Evolutionary conservation across 2,329 filamentous ascomycete genomes (phyloP).

Genomic region (Botrytis fragariae): DNA sequence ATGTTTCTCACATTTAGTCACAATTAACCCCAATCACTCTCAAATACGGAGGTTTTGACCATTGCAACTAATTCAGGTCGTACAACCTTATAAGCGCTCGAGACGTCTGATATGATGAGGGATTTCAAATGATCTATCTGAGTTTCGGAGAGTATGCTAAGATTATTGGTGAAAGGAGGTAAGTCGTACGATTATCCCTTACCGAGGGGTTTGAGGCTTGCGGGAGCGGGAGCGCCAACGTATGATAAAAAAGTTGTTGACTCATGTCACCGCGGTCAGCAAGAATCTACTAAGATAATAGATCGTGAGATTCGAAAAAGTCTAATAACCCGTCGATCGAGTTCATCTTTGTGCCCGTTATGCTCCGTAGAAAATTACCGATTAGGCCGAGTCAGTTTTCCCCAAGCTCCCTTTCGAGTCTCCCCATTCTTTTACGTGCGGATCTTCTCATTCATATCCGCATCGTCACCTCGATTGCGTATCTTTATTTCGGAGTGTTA

Average conservation of each 20-base stretch:
- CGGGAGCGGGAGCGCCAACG: constrained; percentile 18
- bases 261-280: constrained; percentile 13
- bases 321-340: not conserved
- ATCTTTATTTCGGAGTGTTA: not conserved
- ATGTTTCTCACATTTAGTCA: not conserved
- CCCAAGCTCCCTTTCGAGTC: not conserved
- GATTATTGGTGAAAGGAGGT: constrained; percentile 9
- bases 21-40: not conserved
- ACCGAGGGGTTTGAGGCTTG: constrained; percentile 2
- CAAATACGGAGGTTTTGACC: too few relatives aligned
- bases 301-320: constrained; percentile 15
- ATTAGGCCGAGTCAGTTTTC: constrained; percentile 5
- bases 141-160: constrained; percentile 1
- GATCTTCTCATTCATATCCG: not conserved
- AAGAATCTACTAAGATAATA: not conserved
- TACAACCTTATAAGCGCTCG: not conserved
- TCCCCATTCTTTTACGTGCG: not conserved
- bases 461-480: not conserved
- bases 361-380: not conserved
- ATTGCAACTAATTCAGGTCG: not conserved
- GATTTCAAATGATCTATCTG: constrained; percentile 12
- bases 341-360: not conserved
- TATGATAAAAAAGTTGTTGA: not conserved
- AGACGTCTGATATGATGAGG: not conserved
- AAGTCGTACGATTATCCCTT: constrained; percentile 19